Base-by-base conservation (phyloP, 805 yeast genomes). In the Cyberlindnera xylosilytica region DNA sequence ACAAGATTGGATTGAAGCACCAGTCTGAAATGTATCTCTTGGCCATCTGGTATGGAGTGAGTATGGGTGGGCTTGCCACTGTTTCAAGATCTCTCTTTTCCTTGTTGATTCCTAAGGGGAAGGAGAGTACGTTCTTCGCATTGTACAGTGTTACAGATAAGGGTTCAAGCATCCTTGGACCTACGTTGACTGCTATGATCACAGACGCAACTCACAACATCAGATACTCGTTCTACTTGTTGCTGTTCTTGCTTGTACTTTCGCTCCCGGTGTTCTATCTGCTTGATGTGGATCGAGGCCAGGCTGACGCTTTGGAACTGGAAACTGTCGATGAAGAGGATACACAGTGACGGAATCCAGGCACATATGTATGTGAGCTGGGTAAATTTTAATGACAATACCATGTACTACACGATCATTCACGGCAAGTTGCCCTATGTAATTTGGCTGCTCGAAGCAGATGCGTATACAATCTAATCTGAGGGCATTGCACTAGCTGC, bases 121-220 rank as follows among this genome's bases (percentile, higher is more conserved):
- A 76, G 52, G 95, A 86, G 56, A 78, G 83, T 3, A 78, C 83
- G 6, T 85, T 84, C 56, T 85, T 86, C 62, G 82, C 91, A 12
- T 65, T 85, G 33, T 86, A 80, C 61, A 76, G 86, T 31, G 79
- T 85, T 30, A 86, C 95, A 1, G 93, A 85, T 60, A 85, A 86
- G 56, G 91, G 93, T 3, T 80, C 87, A 4, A 79, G 87, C 0
- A 76, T 85, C 4, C 50, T 85, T 22, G 93, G 95, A 0, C 93
- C 95, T 0, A 62, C 80, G 4, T 52, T 84, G 17, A 78, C 85
- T n/a, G 93, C 89, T 0, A 44, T 84, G 46, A 74, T 86, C 38
- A 81, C 86, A 4, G 89, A 86, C 62, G 65, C 64, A 44, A 82
- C 88, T 0, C 91, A 85, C 57, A 80, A 84, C 45, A 81, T 85